phyloP scores from a whole-genome alignment of 495 filamentous ascomycete species.

The Lasiosphaeris hirsuta region DNA sequence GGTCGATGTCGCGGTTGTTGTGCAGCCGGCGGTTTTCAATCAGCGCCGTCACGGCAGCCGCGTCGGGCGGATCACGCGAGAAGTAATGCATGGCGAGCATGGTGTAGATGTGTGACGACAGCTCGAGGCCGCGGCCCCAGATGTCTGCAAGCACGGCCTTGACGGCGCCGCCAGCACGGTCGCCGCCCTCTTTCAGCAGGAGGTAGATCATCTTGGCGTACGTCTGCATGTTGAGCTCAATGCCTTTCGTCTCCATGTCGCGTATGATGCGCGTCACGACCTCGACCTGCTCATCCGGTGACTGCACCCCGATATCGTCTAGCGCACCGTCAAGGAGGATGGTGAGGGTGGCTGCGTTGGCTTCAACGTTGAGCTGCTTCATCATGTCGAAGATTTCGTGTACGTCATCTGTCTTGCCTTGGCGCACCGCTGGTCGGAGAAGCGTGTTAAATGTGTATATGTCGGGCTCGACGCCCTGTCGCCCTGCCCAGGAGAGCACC shows the following conservation, averaged over 20 bases:
- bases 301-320: conserved; percentile 11
- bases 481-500: conserved; percentile 57
- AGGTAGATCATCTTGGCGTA: conserved; percentile 64
- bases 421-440: conserved; percentile 52
- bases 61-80: conserved; percentile 49
- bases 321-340: conserved; percentile 41
- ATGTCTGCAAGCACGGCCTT: conserved; percentile 61
- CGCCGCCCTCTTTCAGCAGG: conserved; percentile 46
- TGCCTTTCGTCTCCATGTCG: conserved; percentile 50
- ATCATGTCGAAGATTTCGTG: conserved; percentile 42
- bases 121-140: conserved; percentile 43
- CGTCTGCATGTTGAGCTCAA: conserved; percentile 52
- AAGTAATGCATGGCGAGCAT: conserved; percentile 69
- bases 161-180: conserved; percentile 45
- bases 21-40: conserved; percentile 44
- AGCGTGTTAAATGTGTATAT: conserved; percentile 67
- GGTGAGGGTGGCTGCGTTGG: conserved; percentile 43
- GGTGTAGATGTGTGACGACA: conserved; percentile 63
- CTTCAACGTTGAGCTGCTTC: conserved; percentile 27
- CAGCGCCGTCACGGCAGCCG: conserved; percentile 53
- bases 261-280: conserved; percentile 42
- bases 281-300: conserved; percentile 30
- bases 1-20: conserved; percentile 44
- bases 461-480: conserved; percentile 57
- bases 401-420: conserved; percentile 34